phyloP scores from a whole-genome alignment of 2,329 filamentous ascomycete genomes.

The Fusarium zealandicum region DNA sequence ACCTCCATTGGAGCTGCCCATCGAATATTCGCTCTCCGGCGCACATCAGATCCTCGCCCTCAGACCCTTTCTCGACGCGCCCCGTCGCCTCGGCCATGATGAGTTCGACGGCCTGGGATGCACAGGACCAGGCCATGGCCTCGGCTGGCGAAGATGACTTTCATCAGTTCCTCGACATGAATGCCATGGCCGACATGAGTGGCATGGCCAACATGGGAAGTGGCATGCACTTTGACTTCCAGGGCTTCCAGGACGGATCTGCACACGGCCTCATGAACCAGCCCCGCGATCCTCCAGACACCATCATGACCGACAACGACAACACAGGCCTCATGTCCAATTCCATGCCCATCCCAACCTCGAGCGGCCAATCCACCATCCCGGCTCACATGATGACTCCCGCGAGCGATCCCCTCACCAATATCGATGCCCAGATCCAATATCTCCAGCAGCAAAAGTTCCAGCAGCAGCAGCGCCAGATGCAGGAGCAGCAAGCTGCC shows the following conservation, averaged over 20 bases:
- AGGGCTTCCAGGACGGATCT: constrained; percentile 56
- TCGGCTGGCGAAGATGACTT: constrained; percentile 65
- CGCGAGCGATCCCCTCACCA: constrained; percentile 61
- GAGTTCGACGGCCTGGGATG: constrained; percentile 62
- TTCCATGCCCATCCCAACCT: constrained; percentile 56
- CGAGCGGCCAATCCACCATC: constrained; percentile 54
- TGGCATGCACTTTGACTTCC: constrained; percentile 66
- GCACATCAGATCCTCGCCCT: constrained; percentile 14
- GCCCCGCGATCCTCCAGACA: constrained; percentile 43
- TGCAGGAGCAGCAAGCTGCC: constrained; percentile 64
- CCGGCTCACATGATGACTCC: constrained; percentile 54
- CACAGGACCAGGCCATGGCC: constrained; percentile 63
- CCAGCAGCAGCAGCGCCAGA: constrained; percentile 65
- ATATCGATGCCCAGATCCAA: constrained; percentile 71
- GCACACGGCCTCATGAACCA: constrained; percentile 45
- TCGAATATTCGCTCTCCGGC: constrained; percentile 24
- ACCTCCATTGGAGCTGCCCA: constrained; percentile 14
- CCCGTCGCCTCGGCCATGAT: constrained; percentile 52
- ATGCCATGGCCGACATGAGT: constrained; percentile 62
- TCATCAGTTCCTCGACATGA: constrained; percentile 69
- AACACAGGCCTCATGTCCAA: constrained; percentile 44
- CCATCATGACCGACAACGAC: constrained; percentile 48
- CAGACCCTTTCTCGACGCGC: constrained; percentile 15
- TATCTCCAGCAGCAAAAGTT: constrained; percentile 70
- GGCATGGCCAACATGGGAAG: constrained; percentile 61